Conservation (phyloP, 2,329 filamentous ascomycete genomes). For the Incumbomyces lentus region DNA sequence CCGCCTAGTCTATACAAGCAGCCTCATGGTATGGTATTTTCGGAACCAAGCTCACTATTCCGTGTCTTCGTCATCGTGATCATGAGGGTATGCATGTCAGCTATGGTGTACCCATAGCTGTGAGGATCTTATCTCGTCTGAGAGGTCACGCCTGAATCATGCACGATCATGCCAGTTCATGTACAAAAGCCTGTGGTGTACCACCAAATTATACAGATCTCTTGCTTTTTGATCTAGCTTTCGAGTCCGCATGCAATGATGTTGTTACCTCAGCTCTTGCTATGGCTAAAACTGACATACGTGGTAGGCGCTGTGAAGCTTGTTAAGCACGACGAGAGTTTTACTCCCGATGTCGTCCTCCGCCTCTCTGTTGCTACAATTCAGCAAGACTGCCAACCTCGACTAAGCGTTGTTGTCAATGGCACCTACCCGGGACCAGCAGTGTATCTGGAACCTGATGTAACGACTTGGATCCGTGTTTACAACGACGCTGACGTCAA, state of each 20-base stretch:
- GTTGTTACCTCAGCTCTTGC: not conserved
- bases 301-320: slow-evolving; percentile 5
- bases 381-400: slow-evolving; percentile 36
- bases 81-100: too few relatives aligned
- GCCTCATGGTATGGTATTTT: too few relatives aligned
- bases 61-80: too few relatives aligned
- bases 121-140: too few relatives aligned
- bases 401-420: slow-evolving; percentile 43
- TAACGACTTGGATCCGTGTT: slow-evolving; percentile 46
- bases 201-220: not conserved
- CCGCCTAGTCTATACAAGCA: too few relatives aligned
- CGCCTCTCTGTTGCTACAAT: slow-evolving; percentile 34
- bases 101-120: too few relatives aligned
- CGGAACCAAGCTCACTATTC: too few relatives aligned
- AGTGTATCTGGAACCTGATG: slow-evolving; percentile 37
- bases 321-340: slow-evolving; percentile 25
- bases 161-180: not conserved
- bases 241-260: not conserved
- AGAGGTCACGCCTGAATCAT: too few relatives aligned
- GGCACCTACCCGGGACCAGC: slow-evolving; percentile 43
- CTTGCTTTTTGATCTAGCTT: too few relatives aligned
- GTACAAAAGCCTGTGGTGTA: slow-evolving; percentile 1
- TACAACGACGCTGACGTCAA: slow-evolving; percentile 46
- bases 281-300: slow-evolving; percentile 5
- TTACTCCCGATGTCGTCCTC: slow-evolving; percentile 43